Evolutionary conservation across 331 rosid species (phyloP).

Genomic region (Rhamnella rubrinervis): DNA sequence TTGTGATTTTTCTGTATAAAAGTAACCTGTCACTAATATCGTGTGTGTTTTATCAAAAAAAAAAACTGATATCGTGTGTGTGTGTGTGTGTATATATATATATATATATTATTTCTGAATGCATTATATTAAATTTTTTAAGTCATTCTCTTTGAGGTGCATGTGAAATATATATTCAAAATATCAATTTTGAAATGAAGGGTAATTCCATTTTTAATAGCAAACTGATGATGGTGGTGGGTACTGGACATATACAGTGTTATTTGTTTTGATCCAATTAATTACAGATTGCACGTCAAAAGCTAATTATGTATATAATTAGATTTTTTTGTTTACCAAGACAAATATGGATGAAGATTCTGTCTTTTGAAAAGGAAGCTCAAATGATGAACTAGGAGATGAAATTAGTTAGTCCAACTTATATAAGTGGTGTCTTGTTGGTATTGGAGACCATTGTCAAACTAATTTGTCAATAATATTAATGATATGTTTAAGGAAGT

Average conservation of each 20-base stretch:
- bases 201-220: background rate
- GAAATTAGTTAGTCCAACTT: background rate
- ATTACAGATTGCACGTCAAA: background rate
- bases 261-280: background rate
- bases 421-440: background rate
- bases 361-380: too few relatives aligned
- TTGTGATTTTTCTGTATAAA: background rate
- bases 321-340: too few relatives aligned
- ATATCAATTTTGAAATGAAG: background rate
- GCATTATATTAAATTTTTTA: too few relatives aligned
- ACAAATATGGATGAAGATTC: too few relatives aligned
- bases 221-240: background rate
- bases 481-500: too few relatives aligned
- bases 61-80: too few relatives aligned
- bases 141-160: background rate
- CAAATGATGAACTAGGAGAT: too few relatives aligned
- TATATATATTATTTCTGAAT: too few relatives aligned
- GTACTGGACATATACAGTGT: background rate
- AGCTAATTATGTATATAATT: background rate
- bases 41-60: too few relatives aligned
- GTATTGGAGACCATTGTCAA: too few relatives aligned
- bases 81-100: background rate
- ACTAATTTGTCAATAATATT: too few relatives aligned
- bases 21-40: background rate
- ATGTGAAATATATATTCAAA: background rate